Conservation (phyloP, 257 asterid genomes). For the Forsythia viridissima region DNA sequence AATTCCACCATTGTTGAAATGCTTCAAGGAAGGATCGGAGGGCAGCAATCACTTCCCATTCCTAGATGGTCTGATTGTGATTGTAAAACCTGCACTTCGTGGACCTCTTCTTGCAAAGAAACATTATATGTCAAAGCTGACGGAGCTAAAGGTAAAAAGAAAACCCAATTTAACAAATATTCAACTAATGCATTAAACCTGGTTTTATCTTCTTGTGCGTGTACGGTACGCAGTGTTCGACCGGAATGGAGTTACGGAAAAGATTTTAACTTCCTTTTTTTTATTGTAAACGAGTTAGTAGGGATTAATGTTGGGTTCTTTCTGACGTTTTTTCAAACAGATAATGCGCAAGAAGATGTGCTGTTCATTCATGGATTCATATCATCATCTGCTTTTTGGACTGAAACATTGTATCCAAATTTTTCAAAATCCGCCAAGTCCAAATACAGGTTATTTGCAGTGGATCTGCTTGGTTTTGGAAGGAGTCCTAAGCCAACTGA, state of each 20-base stretch:
- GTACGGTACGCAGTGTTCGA: too few relatives aligned
- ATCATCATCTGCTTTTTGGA: constrained; percentile 92
- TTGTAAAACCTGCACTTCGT: constrained; percentile 67
- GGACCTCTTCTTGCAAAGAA: constrained; percentile 61
- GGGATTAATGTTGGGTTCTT: neutral
- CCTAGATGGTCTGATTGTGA: constrained; percentile 97
- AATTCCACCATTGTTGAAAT: constrained; percentile 72
- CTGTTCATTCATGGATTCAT: constrained; percentile 92
- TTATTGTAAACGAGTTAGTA: too few relatives aligned
- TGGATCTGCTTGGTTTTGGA: constrained; percentile 92
- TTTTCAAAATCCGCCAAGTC: constrained; percentile 65
- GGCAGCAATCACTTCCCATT: constrained; percentile 31
- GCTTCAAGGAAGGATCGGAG: constrained; percentile 62
- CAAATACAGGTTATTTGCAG: constrained; percentile 76
- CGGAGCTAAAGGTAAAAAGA: constrained; percentile 64
- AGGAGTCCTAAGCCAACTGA: constrained; percentile 89
- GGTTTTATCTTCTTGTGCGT: too few relatives aligned
- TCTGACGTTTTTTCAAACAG: constrained; percentile 24
- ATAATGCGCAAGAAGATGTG: constrained; percentile 72
- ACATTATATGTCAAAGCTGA: constrained; percentile 65
- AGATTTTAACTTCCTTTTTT: neutral
- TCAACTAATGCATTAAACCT: neutral
- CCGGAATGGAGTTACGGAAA: too few relatives aligned
- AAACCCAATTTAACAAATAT: neutral
- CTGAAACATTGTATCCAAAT: constrained; percentile 84